phyloP scores from a whole-genome alignment of 805 yeast species.

The Candida boleticola region DNA sequence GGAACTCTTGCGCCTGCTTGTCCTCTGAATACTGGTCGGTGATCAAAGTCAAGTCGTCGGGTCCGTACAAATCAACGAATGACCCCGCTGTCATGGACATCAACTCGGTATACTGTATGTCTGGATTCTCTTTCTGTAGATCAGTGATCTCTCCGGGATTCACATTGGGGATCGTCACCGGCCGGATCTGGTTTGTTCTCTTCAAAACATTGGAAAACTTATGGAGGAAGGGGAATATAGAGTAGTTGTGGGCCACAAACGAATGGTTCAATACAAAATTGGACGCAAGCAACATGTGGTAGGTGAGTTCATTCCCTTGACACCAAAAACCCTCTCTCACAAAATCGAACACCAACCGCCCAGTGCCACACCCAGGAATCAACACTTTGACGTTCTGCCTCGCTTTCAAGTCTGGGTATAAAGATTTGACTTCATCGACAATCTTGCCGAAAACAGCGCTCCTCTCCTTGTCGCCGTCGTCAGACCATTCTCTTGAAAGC shows the following conservation, averaged over 20 bases:
- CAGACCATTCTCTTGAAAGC: conserved; percentile 60
- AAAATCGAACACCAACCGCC: conserved; percentile 55
- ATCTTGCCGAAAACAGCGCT: conserved; percentile 36
- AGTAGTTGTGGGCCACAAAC: conserved; percentile 33
- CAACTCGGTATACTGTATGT: conserved; percentile 44
- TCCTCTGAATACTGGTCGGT: conserved; percentile 38
- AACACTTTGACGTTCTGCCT: conserved; percentile 45
- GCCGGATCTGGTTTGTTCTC: conserved; percentile 48
- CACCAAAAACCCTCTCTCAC: conserved; percentile 54
- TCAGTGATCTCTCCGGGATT: conserved; percentile 39
- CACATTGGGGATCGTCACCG: conserved; percentile 53
- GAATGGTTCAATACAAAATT: conserved; percentile 52
- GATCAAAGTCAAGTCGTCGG: conserved; percentile 28
- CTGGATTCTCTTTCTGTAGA: conserved; percentile 31
- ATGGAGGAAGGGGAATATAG: conserved; percentile 56
- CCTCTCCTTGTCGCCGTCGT: conserved; percentile 50
- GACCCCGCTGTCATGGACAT: conserved; percentile 77
- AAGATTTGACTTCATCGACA: conserved; percentile 27
- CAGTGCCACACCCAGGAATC: conserved; percentile 67
- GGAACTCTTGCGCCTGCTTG: conserved; percentile 38
- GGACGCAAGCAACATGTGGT: conserved; percentile 61
- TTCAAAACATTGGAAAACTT: conserved; percentile 44
- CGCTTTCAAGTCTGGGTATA: conserved; percentile 33
- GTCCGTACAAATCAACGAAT: conserved; percentile 66
- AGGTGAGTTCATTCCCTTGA: conserved; percentile 68